A percentile compares a stretch with the other conserved stretches of the same genome.
phyloP scores from a whole-genome alignment of 257 asterid species.

The Forsythia suspensa region DNA sequence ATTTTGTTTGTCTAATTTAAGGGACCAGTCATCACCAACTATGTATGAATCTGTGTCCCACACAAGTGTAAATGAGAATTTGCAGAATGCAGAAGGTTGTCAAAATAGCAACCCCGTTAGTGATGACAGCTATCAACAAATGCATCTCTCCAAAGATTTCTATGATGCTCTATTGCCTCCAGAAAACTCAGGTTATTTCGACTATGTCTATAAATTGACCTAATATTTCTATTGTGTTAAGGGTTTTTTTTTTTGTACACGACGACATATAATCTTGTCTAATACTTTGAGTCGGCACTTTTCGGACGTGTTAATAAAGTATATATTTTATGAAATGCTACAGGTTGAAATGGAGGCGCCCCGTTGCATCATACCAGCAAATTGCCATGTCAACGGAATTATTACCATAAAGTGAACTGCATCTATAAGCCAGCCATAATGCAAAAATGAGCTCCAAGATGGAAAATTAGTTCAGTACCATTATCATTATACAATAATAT shows the following conservation, averaged over 20 bases:
- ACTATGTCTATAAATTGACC: too few relatives aligned
- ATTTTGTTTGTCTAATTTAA: background rate
- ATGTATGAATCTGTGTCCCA: slow-evolving; percentile 46
- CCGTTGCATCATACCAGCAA: slow-evolving; percentile 29
- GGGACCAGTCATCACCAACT: slow-evolving; percentile 47
- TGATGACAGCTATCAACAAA: slow-evolving; percentile 34
- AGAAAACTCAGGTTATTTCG: slow-evolving; percentile 30
- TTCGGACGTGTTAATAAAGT: background rate
- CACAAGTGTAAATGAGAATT: slow-evolving; percentile 45
- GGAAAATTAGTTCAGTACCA: slow-evolving; percentile 1
- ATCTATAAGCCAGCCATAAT: slow-evolving; percentile 15
- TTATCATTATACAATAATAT: background rate
- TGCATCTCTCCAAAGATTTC: slow-evolving; percentile 31
- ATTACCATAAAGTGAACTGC: slow-evolving; percentile 47
- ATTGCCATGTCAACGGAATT: slow-evolving; percentile 29
- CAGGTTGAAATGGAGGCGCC: slow-evolving; percentile 37
- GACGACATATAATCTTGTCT: background rate
- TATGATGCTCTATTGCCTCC: slow-evolving; percentile 31
- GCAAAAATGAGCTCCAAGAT: background rate
- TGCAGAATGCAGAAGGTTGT: slow-evolving; percentile 37
- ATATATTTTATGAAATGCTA: background rate
- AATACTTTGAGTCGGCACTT: background rate
- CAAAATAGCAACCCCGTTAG: slow-evolving; percentile 22
- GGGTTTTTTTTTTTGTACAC: too few relatives aligned
- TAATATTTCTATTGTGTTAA: too few relatives aligned